phyloP scores from a whole-genome alignment of 805 yeast species.

The Sugiyamaella floridensis region DNA sequence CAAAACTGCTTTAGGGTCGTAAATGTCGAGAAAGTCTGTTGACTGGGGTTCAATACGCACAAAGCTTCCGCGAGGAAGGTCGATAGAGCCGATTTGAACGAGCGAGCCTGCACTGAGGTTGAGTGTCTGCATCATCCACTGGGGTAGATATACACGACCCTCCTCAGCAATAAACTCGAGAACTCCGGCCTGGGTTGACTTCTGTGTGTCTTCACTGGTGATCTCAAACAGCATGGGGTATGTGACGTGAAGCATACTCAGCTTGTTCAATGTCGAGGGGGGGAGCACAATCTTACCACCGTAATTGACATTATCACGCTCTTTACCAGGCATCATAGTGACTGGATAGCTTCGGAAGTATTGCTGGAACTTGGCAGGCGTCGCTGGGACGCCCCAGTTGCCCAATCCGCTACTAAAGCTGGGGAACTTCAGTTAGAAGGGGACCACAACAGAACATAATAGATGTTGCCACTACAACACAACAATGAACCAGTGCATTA shows the following conservation, averaged over 20 bases:
- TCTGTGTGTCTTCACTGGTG: conserved; percentile 53
- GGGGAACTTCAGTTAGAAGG: conserved; percentile 6
- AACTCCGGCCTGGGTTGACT: conserved; percentile 83
- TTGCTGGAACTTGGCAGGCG: conserved; percentile 58
- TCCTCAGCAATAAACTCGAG: conserved; percentile 95
- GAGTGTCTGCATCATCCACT: conserved; percentile 90
- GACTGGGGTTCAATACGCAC: conserved; percentile 95
- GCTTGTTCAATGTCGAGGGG: conserved; percentile 80
- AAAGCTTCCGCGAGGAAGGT: conserved; percentile 77
- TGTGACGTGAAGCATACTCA: conserved; percentile 81
- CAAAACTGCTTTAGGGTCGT: conserved; percentile 93
- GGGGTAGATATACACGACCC: conserved; percentile 90
- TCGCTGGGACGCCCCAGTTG: conserved; percentile 1
- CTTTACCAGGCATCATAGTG: conserved; percentile 75
- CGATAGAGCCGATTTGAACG: conserved; percentile 61
- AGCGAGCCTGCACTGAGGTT: conserved; percentile 72
- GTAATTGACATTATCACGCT: conserved; percentile 64
- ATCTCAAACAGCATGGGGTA: conserved; percentile 94
- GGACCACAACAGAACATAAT: not conserved
- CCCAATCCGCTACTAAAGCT: conserved; percentile 2
- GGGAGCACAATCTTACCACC: conserved; percentile 97
- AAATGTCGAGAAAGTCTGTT: conserved; percentile 83
- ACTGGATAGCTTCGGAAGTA: conserved; percentile 90
- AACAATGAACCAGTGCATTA: not conserved
- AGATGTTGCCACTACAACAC: not conserved